Evolutionary conservation across 768 basidiomycete species (phyloP).

Genomic region (Myochromella boudieri): DNA sequence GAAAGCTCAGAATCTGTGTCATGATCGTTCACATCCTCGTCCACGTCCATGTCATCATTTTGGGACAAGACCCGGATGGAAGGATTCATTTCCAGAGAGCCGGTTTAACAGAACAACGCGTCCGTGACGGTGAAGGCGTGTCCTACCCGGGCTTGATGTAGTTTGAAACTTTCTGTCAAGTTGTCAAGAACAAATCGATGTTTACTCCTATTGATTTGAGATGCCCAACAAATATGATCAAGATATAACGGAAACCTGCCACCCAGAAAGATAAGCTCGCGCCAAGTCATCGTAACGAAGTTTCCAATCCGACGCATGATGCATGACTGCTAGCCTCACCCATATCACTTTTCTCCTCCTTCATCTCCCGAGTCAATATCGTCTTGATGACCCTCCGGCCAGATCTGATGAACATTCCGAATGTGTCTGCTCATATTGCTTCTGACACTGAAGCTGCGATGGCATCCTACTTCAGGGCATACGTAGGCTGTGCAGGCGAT

Average conservation of each 20-base stretch:
- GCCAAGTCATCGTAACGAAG: no score
- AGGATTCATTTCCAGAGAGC: no score
- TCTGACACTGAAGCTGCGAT: slow-evolving; percentile 64
- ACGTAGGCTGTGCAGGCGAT: slow-evolving; percentile 44
- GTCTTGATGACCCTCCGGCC: slow-evolving; percentile 17
- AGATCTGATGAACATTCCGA: slow-evolving; percentile 33
- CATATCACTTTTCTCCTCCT: no score
- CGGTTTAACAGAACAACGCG: no score
- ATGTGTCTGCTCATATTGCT: slow-evolving; percentile 72
- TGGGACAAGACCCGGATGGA: neutral
- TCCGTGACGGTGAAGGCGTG: no score
- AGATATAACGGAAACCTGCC: no score
- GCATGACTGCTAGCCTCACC: no score
- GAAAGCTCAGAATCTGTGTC: neutral
- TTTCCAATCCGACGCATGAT: no score
- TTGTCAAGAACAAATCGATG: neutral
- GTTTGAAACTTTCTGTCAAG: no score
- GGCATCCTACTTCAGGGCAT: slow-evolving; percentile 64
- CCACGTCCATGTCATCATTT: neutral
- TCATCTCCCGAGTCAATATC: slow-evolving; percentile 19
- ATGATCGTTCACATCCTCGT: neutral
- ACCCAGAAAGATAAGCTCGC: no score
- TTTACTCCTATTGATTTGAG: neutral
- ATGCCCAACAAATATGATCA: slow-evolving; percentile 1
- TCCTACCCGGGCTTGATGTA: no score